Evolutionary conservation across 2,329 filamentous ascomycete genomes (phyloP), one percentile per base, ranked within the genome.

Genomic region (Talaromyces sp.): DNA sequence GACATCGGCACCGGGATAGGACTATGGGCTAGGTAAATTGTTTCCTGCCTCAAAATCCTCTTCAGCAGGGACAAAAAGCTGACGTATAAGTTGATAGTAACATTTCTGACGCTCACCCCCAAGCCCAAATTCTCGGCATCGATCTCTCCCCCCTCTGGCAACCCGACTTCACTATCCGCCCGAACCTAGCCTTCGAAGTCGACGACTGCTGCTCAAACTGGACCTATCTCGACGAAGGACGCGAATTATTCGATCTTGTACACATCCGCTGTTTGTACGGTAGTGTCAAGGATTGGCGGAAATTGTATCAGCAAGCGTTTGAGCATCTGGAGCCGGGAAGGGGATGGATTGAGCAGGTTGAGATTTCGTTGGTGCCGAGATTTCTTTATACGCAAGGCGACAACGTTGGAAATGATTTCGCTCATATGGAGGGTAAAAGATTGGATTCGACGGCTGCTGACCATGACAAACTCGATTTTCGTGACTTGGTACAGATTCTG

Each of bases 191-290:
- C 9, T 76, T 75, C 60, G 73, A 77, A 60, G 69, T 77, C 19
- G 72, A 76, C 63, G 75, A 77, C 65, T 73, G 73, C 63, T 74
- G 72, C 47, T 73, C 74, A 24, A 71, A 73, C 63, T 79, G 76
- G 76, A 69, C 74, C 2, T 73, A 77, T 57, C 66, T 70, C n/a
- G 69, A 73, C 43, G 66, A 71, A 22, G 65, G 68, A 19, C 63
- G 66, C 47, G 68, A 71, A 33, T 72, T 68, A 24, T 82, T 82
- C 66, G 79, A 82, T 65, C 73, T 81, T 62, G 74, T 82, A 22
- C 79, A 81, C 66, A 73, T 78, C n/a, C 74, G 79, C 50, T 73
- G 68, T 14, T 54, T 79, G 50, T 77, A 76, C 64, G 76, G 73
- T n/a, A 72, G 70, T 24, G 69, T 78, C 27, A 72, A 67, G 13